phyloP scores from a whole-genome alignment of 78 protist species.

The Dictyostelium capitatum region DNA sequence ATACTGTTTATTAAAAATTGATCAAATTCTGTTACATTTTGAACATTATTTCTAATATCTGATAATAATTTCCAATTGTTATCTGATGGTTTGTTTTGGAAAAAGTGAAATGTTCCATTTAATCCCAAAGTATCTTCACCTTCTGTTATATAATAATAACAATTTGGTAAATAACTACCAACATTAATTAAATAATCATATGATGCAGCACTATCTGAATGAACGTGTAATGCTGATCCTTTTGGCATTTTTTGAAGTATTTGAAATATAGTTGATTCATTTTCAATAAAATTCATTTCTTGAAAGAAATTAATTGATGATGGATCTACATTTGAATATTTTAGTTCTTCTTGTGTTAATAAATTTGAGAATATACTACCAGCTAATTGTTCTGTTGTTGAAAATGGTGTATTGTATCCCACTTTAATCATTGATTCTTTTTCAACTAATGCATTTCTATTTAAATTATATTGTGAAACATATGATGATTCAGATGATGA shows the following conservation, averaged over 20 bases:
- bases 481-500: no score
- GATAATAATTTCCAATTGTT: slow-evolving; percentile 8
- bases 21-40: slow-evolving; percentile 34
- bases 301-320: slow-evolving; percentile 36
- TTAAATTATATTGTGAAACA: not conserved
- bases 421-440: slow-evolving; percentile 12
- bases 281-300: slow-evolving; percentile 13
- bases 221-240: slow-evolving; percentile 48
- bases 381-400: slow-evolving; percentile 27
- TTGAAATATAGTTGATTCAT: not conserved
- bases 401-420: slow-evolving; percentile 19
- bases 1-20: not conserved
- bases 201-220: slow-evolving; percentile 47
- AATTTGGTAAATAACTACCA: slow-evolving; percentile 68
- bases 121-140: not conserved
- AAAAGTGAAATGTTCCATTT: slow-evolving; percentile 44
- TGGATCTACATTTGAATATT: slow-evolving; percentile 49
- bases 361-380: slow-evolving; percentile 23
- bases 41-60: not conserved
- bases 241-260: slow-evolving; percentile 64
- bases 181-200: slow-evolving; percentile 46
- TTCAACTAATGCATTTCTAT: slow-evolving; percentile 1
- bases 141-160: slow-evolving; percentile 16
- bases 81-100: slow-evolving; percentile 3
- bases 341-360: slow-evolving; percentile 41